Conservation (phyloP, 1,284 basidiomycete genomes). For the Fomitopsis betulina region DNA sequence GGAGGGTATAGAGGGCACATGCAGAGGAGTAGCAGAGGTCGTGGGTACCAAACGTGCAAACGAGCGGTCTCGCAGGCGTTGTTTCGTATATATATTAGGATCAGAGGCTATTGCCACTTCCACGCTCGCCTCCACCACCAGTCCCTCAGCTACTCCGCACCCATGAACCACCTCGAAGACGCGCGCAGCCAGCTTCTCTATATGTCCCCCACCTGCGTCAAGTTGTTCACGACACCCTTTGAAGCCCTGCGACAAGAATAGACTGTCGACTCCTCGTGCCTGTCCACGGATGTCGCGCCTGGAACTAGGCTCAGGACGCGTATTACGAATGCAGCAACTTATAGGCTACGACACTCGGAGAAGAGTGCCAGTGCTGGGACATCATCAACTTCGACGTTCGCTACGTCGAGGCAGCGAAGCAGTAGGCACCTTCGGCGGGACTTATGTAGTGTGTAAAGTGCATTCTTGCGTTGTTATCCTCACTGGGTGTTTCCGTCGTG, state of each 20-base stretch:
- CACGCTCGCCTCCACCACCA: conserved; percentile 4
- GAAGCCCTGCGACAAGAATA: conserved; percentile 22
- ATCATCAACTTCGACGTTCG: conserved; percentile 88
- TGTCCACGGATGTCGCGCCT: conserved; percentile 13
- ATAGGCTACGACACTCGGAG: conserved; percentile 23
- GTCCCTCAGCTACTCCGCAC: conserved; percentile 14
- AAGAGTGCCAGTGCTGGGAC: conserved; percentile 70
- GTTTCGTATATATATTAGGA: too few relatives aligned
- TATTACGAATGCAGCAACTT: conserved; percentile 25
- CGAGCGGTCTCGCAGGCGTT: too few relatives aligned
- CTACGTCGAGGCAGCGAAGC: conserved; percentile 45
- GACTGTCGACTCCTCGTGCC: conserved; percentile 2
- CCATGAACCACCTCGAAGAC: conserved; percentile 23
- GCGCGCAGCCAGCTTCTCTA: conserved; percentile 17
- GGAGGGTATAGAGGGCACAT: too few relatives aligned
- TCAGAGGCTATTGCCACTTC: too few relatives aligned
- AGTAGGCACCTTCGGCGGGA: not conserved
- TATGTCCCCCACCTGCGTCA: conserved; percentile 18
- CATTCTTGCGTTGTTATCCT: not conserved
- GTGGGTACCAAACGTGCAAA: too few relatives aligned
- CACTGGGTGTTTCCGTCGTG: too few relatives aligned
- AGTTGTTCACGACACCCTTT: conserved; percentile 11
- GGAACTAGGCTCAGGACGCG: conserved; percentile 25
- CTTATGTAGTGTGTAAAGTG: not conserved
- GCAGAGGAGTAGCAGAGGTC: too few relatives aligned